A percentile compares a stretch with the other conserved stretches of the same genome.
Conservation (phyloP, 805 yeast genomes). For the Metschnikowia continentalis region DNA sequence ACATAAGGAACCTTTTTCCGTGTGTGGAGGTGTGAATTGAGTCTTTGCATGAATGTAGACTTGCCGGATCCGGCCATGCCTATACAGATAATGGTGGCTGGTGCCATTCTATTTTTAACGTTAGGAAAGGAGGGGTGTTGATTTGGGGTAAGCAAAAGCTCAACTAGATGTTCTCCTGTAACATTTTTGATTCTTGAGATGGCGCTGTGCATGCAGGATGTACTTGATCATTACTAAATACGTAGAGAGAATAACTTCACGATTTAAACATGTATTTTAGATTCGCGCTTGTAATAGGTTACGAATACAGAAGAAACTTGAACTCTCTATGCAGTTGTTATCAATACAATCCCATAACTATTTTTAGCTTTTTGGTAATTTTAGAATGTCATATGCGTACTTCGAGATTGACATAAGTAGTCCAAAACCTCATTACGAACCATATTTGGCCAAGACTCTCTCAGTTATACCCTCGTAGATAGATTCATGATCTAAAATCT, state of each 20-base stretch:
- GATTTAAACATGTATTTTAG: background rate
- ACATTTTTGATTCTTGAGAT: background rate
- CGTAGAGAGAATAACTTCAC: too few relatives aligned
- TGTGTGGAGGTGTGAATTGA: slow-evolving; percentile 82
- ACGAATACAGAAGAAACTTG: too few relatives aligned
- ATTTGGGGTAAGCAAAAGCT: background rate
- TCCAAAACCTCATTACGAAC: background rate
- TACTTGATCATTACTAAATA: background rate
- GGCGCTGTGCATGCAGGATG: background rate
- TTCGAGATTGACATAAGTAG: background rate
- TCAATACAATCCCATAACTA: background rate
- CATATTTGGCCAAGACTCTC: slow-evolving; percentile 11
- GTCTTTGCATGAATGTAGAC: slow-evolving; percentile 94
- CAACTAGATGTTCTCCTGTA: background rate
- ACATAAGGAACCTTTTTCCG: slow-evolving; percentile 79
- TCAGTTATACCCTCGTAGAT: slow-evolving; percentile 53
- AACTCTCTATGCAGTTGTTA: too few relatives aligned
- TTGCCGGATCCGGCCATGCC: slow-evolving; percentile 77
- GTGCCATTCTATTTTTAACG: slow-evolving; percentile 9
- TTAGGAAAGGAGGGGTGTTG: background rate
- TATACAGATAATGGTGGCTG: slow-evolving; percentile 40
- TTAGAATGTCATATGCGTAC: background rate
- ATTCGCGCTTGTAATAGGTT: too few relatives aligned
- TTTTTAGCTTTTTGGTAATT: background rate
- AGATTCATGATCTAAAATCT: slow-evolving; percentile 50